phyloP scores from a whole-genome alignment of 2,329 filamentous ascomycete genomes.

The Daldinia sp. region DNA sequence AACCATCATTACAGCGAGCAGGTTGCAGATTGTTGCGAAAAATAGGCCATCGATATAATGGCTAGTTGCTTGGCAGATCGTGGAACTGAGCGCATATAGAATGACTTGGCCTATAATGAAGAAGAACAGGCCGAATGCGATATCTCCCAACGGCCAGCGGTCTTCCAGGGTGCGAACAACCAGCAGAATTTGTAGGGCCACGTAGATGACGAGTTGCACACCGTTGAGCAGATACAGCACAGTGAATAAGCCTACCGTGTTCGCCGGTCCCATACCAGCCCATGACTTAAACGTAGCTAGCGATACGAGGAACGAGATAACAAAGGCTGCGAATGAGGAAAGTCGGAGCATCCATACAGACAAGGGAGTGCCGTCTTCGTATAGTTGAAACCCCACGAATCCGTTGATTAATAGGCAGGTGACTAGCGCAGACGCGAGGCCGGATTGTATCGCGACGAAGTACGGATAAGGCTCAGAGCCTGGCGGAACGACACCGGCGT shows the following conservation, averaged over 20 bases:
- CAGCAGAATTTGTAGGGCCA: slow-evolving; percentile 86
- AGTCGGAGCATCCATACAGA: slow-evolving; percentile 92
- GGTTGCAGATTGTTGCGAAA: slow-evolving; percentile 91
- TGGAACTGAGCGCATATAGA: slow-evolving; percentile 86
- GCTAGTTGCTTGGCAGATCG: slow-evolving; percentile 82
- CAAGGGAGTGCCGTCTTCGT: slow-evolving; percentile 93
- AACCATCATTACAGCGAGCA: slow-evolving; percentile 98
- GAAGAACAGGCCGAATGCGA: slow-evolving; percentile 88
- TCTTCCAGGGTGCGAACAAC: slow-evolving; percentile 92
- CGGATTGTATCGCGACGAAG: slow-evolving; percentile 88
- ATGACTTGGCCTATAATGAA: slow-evolving; percentile 92
- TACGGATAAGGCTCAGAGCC: slow-evolving; percentile 84
- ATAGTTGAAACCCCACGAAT: slow-evolving; percentile 97
- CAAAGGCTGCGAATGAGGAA: slow-evolving; percentile 81
- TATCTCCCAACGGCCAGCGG: slow-evolving; percentile 93
- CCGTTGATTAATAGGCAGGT: slow-evolving; percentile 94
- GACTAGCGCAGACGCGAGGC: slow-evolving; percentile 83
- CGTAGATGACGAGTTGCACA: slow-evolving; percentile 84
- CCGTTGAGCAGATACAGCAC: slow-evolving; percentile 92
- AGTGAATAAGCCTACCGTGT: slow-evolving; percentile 88
- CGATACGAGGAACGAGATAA: slow-evolving; percentile 85
- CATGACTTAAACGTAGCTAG: slow-evolving; percentile 92
- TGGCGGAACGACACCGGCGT: slow-evolving; percentile 90
- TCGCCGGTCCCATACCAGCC: slow-evolving; percentile 84
- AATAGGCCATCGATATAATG: slow-evolving; percentile 96